Evolutionary conservation across 345 rosid species (phyloP).

Genomic region (Turnera subulata): DNA sequence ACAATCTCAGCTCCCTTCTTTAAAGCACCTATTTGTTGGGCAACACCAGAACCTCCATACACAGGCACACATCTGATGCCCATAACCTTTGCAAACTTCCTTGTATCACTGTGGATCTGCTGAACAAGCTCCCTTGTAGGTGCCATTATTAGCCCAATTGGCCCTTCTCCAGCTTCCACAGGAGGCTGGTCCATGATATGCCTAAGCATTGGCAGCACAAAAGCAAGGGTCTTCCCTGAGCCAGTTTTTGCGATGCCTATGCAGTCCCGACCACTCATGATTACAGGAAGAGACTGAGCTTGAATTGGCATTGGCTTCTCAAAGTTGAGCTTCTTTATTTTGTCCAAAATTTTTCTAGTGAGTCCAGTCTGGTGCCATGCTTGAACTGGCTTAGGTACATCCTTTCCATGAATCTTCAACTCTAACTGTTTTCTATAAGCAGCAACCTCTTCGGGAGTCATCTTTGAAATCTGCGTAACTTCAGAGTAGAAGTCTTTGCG

Average conservation of each 20-base stretch:
- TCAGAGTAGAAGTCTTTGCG: constrained; percentile 85
- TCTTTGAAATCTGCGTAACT: constrained; percentile 80
- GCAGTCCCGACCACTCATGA: constrained; percentile 98
- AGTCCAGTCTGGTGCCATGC: constrained; percentile 97
- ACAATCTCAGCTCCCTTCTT: constrained; percentile 95
- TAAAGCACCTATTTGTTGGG: constrained; percentile 93
- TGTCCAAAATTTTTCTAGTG: constrained; percentile 77
- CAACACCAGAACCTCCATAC: constrained; percentile 98
- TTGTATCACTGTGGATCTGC: constrained; percentile 92
- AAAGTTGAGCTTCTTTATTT: constrained; percentile 73
- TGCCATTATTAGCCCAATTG: constrained; percentile 94
- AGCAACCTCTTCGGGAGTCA: constrained; percentile 77
- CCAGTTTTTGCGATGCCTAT: constrained; percentile 97
- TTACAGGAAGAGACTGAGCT: constrained; percentile 87
- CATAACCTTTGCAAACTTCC: constrained; percentile 67
- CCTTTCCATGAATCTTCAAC: constrained; percentile 90
- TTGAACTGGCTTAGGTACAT: constrained; percentile 85
- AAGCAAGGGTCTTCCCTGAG: constrained; percentile 94
- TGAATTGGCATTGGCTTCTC: constrained; percentile 98
- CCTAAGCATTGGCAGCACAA: constrained; percentile 96
- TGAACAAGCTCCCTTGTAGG: constrained; percentile 99
- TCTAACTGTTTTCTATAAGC: constrained; percentile 80
- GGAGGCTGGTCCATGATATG: constrained; percentile 98
- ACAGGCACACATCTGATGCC: constrained; percentile 88
- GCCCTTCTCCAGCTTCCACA: constrained; percentile 93